Base-by-base conservation (phyloP, 2,329 filamentous ascomycete species). In the Nothomitra cinnamomea region DNA sequence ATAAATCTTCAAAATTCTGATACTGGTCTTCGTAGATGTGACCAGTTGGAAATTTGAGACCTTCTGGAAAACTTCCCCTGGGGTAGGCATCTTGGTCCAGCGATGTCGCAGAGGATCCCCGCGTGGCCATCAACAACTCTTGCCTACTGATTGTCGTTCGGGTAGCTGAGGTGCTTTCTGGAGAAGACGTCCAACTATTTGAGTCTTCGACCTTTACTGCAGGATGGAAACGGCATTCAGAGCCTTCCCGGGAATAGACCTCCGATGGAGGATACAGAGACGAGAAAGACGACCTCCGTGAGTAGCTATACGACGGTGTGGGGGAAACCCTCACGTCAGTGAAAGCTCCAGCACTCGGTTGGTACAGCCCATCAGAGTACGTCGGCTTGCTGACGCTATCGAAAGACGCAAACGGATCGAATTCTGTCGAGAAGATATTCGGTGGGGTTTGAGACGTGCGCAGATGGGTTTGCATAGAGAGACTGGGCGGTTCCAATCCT, bases 201-300 rank as follows among this genome's bases (percentile, higher is more conserved):
- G 52, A 47, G 12, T 25, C 52, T 32, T 53, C 52, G n/a, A 22
- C 40, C 21, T 53, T 53, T 13, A 53, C 21, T 10, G 47, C 41
- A 2, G 40, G 24, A 17, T 35, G 32, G 50, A 24, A 52, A 10
- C 32, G 13, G 12, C 17, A 35, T n/a, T 52, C 50, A 10, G 50
- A 52, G 10, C 50, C 35, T 19, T 41, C 50, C 6, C 40, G 50
- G 5, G 50, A 52, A 41, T 52, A 52, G 4, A 41, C 40, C n/a
- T 52, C 50, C 2, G 50, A 52, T 2, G 50, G 35, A 24, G 50
- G 50, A 10, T 28, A 24, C n/a, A 24, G 45, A n/a, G 50, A 52
- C 24, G 50, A 52, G 21, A 41, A 40, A n/a, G 50, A 52, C 3
- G 50, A 52, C 17, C 50, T 52, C 8, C 36, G 28, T 22, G 32